Evolutionary conservation across 371 early-diverging fungal species (phyloP), one percentile per base, ranked within the genome.

Genomic region (Lichtheimia hyalospora): DNA sequence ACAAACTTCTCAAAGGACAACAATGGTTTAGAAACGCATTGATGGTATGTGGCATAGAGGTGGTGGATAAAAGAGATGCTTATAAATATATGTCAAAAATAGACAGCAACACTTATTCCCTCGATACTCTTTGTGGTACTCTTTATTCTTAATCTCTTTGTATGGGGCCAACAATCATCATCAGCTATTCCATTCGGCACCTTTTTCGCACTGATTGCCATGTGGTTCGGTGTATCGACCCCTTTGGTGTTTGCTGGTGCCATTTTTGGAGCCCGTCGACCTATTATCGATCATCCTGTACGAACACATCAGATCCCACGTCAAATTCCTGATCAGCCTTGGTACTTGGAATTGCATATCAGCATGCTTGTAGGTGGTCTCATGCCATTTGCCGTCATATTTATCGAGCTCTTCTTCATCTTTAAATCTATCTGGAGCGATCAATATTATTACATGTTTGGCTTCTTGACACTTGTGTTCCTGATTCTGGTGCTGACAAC

Each of bases 281-380:
- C 74, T 8, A 65, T 67, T n/a, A 84, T 91, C 55, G 87, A 89
- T 57, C 83, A 89, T 60, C 94, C 95, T 1, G 92, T 92, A 27
- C 85, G 87, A 10, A 92, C 94, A 10, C 94, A 95, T 77, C 95
- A 95, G 78, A 96, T 95, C 57, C 96, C 96, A n/a, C 84, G 96
- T 20, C 95, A 95, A 74, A 90, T 96, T 56, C 96, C 96, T 4
- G 89, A 90, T 28, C 90, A 92, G 74, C 83, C 89, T 14, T 82
- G 84, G 62, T 93, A 92, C 67, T 77, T 96, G 21, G 81, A 82
- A 18, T 75, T 82, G 12, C 58, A 69, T 21, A 64, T 67, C 42
- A 71, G 87, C 40, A 59, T 84, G 15, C 66, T 93, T 25, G 86
- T 93, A 59, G 93, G 92, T 42, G 96, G 96, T 8, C 66, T 96